Percentiles rank a stretch among this genome's conserved stretches.
These are phyloP conservation scores for Monotropa hypopitys DNA, from an alignment of 179 eudicot species.

Conservation along the genomic window DNA sequence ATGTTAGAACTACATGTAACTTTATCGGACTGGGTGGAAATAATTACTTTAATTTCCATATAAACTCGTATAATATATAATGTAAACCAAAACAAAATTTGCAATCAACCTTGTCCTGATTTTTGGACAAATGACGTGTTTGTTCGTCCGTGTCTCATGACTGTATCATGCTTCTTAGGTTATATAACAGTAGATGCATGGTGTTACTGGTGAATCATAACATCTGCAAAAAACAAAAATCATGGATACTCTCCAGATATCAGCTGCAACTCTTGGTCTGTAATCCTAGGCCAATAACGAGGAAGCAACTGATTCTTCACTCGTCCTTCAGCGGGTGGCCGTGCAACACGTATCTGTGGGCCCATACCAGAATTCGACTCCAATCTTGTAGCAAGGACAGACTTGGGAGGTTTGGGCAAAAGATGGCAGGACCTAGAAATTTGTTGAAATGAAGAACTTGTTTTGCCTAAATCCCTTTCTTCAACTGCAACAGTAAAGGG, in stretches of 20 bases:
- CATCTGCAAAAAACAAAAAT: not conserved
- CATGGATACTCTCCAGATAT: constrained; percentile 98
- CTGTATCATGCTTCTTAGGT: not conserved
- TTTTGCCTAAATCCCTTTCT: constrained; percentile 36
- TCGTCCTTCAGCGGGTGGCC: constrained; percentile 87
- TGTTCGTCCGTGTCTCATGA: not conserved
- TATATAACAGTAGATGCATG: not conserved
- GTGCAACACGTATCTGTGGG: constrained; percentile 65
- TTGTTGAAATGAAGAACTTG: constrained; percentile 40
- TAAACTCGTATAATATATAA: not conserved
- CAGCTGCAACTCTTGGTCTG: constrained; percentile 92
- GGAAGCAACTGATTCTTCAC: constrained; percentile 89
- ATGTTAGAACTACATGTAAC: not conserved
- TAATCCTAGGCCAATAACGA: constrained; percentile 97
- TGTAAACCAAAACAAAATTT: not conserved
- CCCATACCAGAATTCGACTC: constrained; percentile 32
- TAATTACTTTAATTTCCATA: not conserved
- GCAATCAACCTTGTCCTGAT: not conserved
- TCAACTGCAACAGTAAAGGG: constrained; percentile 27
- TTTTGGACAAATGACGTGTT: not conserved
- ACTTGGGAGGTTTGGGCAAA: constrained; percentile 49
- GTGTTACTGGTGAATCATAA: not conserved
- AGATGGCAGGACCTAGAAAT: constrained; percentile 44
- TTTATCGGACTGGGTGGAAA: not conserved
- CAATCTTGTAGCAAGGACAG: constrained; percentile 34